A percentile compares a stretch with the other conserved stretches of the same genome.
These are phyloP conservation scores for Ceriops tagal DNA, from an alignment of 345 rosid genomes.

Conservation along the genomic window DNA sequence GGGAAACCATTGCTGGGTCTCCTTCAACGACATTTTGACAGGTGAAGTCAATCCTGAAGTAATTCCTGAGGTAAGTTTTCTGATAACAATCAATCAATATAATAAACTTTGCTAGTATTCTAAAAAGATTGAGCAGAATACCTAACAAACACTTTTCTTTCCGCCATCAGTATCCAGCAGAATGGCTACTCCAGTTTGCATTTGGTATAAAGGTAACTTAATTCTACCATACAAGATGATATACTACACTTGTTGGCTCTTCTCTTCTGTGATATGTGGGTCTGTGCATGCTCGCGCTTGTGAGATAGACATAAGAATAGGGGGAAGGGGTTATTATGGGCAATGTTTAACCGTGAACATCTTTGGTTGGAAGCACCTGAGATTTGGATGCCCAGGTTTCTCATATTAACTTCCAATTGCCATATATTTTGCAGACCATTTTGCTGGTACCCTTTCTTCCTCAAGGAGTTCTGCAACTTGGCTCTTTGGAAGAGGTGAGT, in stretches of 20 bases:
- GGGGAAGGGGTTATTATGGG: too few relatives aligned
- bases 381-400: background rate
- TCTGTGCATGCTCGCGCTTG: too few relatives aligned
- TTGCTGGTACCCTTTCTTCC: constrained; percentile 57
- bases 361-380: background rate
- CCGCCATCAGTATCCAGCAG: constrained; percentile 47
- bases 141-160: constrained; percentile 14
- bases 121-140: background rate
- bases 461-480: constrained; percentile 65
- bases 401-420: background rate
- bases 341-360: too few relatives aligned
- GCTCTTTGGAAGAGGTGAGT: constrained; percentile 51
- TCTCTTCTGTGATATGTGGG: background rate
- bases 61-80: constrained; percentile 34
- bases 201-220: constrained; percentile 59
- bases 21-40: constrained; percentile 28
- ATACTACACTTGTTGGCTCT: background rate
- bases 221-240: background rate
- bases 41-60: constrained; percentile 19
- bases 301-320: too few relatives aligned
- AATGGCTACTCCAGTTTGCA: constrained; percentile 60
- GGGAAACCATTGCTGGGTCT: constrained; percentile 48
- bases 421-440: constrained; percentile 48
- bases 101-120: background rate
- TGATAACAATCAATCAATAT: background rate